Evolutionary conservation across 2,329 filamentous ascomycete species (phyloP).

Genomic region (Ophiostoma sp.): DNA sequence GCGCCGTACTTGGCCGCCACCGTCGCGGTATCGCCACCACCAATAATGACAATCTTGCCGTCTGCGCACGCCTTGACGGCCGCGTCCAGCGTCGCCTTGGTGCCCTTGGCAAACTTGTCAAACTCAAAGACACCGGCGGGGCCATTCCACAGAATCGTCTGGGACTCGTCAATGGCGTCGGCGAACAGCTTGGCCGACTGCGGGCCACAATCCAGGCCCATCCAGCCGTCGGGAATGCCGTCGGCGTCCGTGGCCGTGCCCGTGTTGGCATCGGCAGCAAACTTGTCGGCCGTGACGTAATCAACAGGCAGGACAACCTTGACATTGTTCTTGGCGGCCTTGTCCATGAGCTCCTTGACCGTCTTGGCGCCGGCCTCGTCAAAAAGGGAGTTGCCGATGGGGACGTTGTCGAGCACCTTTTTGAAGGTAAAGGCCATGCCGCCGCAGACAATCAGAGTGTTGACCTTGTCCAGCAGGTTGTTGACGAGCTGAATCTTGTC

Average conservation of each 20-base stretch:
- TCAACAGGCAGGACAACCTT: constrained; percentile 92
- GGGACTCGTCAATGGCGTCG: constrained; percentile 78
- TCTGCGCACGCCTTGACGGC: constrained; percentile 59
- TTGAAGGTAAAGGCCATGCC: constrained; percentile 99
- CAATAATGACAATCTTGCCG: constrained; percentile 97
- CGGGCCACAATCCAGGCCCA: constrained; percentile 92
- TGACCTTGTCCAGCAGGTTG: constrained; percentile 96
- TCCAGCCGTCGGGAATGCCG: constrained; percentile 95
- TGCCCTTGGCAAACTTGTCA: constrained; percentile 88
- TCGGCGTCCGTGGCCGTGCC: constrained; percentile 80
- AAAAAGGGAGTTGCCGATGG: constrained; percentile 88
- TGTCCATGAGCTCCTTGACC: constrained; percentile 81
- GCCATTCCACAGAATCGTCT: constrained; percentile 99
- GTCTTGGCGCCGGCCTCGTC: constrained; percentile 94
- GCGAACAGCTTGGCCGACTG: constrained; percentile 88
- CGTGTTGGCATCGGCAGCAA: constrained; percentile 77
- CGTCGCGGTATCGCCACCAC: constrained; percentile 95
- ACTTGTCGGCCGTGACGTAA: constrained; percentile 96
- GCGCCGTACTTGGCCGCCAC: constrained; percentile 96
- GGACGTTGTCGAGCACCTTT: constrained; percentile 90
- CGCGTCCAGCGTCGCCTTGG: constrained; percentile 87
- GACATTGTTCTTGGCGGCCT: constrained; percentile 95
- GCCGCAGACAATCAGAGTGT: constrained; percentile 94
- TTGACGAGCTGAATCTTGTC: constrained; percentile 99
- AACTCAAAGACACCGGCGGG: constrained; percentile 97